Evolutionary conservation across 345 rosid species (phyloP), one percentile per base, ranked within the genome.

Genomic region (Cardamine chenopodiifolia): DNA sequence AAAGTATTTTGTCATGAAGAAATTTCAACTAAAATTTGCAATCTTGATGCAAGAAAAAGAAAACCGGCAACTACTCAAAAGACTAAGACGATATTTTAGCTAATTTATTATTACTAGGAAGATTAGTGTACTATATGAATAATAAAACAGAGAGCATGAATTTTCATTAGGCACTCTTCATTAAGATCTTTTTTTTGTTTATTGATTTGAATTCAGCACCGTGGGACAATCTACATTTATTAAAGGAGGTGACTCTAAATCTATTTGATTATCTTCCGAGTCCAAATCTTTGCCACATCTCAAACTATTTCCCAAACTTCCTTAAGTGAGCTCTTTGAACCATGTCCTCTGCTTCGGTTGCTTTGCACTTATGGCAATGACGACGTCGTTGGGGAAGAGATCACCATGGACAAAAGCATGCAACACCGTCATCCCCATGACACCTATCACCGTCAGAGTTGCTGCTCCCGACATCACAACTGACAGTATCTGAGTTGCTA

Each of bases 311-410:
- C 83, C 86, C 0, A 86, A 70, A 78, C 86, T 83, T 58, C 86
- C 86, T 15, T 48, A 73, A 57, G 79, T 74, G 2, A 77, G 5
- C 75, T 85, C 82, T 19, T 62, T 72, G 48, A 88, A 73, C 91
- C 93, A 87, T 76, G 68, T 83, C 78, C 32, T 82, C 60, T 56
- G 82, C 72, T 84, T 85, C 8, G 84, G 88, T 70, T 73, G 88
- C 73, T 77, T 82, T 39, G 83, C 72, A 47, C 88, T 84, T 56
- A 90, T 90, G 56, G 97, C 93, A 57, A 90, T 88, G 68, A 83
- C 89, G 2, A 88, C 85, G 85, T 88, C 97, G 26, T 88, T 86
- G 17, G 86, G 89, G 76, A 87, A 85, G 70, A 87, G 91, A 76
- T 83, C 78, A 4, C 76, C 48, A 40, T 76, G 72, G 25, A 85